phyloP scores from a whole-genome alignment of 306 rosid genomes.

The Castanospermum australe region DNA sequence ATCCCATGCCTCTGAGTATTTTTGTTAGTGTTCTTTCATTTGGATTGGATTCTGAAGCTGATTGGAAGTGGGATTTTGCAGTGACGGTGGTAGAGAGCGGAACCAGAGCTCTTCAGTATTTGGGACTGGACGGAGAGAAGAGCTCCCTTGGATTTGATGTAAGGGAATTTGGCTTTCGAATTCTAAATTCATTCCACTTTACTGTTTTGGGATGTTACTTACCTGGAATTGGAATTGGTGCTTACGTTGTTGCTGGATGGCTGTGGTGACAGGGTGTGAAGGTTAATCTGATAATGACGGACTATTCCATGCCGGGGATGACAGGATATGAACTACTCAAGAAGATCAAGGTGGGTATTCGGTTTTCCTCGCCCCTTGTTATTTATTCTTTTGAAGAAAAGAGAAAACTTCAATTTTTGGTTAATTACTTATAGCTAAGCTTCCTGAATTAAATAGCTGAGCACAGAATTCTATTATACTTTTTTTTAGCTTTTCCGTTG shows the following conservation, averaged over 20 bases:
- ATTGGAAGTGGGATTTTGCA: constrained; percentile 34
- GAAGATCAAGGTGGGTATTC: constrained; percentile 73
- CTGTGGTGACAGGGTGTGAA: constrained; percentile 55
- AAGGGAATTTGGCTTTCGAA: constrained; percentile 21
- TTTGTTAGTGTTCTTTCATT: not conserved
- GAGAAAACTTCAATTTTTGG: not conserved
- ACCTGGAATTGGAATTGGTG: not conserved
- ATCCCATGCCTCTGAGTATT: not conserved
- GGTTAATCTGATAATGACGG: constrained; percentile 93
- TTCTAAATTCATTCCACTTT: not conserved
- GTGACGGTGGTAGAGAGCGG: constrained; percentile 97
- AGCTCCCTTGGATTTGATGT: constrained; percentile 67
- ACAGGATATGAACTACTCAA: constrained; percentile 92
- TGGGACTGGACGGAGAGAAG: constrained; percentile 86
- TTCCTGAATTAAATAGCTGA: not conserved
- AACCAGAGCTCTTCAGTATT: constrained; percentile 82
- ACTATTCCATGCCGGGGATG: constrained; percentile 99
- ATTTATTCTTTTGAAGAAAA: not conserved
- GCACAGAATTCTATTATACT: not conserved
- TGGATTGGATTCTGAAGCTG: constrained; percentile 19
- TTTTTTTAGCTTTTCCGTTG: not conserved
- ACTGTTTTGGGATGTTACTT: not conserved
- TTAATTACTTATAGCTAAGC: not conserved
- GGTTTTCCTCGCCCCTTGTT: not conserved
- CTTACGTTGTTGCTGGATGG: constrained; percentile 26